phyloP scores from a whole-genome alignment of 1,284 basidiomycete species.

The Sanghuangporus weigelae region DNA sequence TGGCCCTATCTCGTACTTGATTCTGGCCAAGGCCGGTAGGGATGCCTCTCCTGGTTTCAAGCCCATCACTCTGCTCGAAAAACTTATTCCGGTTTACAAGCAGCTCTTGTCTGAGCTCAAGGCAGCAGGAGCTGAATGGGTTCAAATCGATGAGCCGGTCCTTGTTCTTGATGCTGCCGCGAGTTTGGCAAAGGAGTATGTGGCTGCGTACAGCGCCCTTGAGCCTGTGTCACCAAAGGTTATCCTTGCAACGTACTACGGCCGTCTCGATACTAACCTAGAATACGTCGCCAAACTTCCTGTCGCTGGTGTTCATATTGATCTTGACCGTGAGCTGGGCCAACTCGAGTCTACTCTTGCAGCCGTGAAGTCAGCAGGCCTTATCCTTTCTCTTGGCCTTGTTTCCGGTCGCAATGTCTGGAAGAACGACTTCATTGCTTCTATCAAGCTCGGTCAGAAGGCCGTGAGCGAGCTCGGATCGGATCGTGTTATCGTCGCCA shows the following conservation, averaged over 20 bases:
- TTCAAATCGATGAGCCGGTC: slow-evolving; percentile 97
- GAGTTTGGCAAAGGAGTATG: slow-evolving; percentile 78
- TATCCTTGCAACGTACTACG: slow-evolving; percentile 93
- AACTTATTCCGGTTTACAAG: slow-evolving; percentile 90
- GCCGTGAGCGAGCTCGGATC: slow-evolving; percentile 78
- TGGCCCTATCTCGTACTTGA: slow-evolving; percentile 94
- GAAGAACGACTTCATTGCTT: slow-evolving; percentile 93
- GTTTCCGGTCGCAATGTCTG: slow-evolving; percentile 99
- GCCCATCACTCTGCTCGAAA: slow-evolving; percentile 85
- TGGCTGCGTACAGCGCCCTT: slow-evolving; percentile 79
- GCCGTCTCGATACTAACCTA: slow-evolving; percentile 92
- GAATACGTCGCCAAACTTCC: slow-evolving; percentile 91
- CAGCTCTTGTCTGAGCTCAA: slow-evolving; percentile 90
- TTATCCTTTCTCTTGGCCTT: slow-evolving; percentile 90
- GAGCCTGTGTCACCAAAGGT: slow-evolving; percentile 85
- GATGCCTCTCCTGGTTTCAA: slow-evolving; percentile 85
- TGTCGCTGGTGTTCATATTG: slow-evolving; percentile 92
- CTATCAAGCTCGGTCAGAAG: slow-evolving; percentile 82
- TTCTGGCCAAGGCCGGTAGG: slow-evolving; percentile 89
- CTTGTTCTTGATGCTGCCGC: slow-evolving; percentile 90
- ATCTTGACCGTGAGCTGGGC: slow-evolving; percentile 89
- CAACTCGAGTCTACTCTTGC: slow-evolving; percentile 85
- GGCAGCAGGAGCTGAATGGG: slow-evolving; percentile 87
- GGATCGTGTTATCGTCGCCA: slow-evolving; percentile 90
- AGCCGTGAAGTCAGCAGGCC: slow-evolving; percentile 79